Conservation (phyloP, 139 green algal species). For the Tetraselmis striata region DNA sequence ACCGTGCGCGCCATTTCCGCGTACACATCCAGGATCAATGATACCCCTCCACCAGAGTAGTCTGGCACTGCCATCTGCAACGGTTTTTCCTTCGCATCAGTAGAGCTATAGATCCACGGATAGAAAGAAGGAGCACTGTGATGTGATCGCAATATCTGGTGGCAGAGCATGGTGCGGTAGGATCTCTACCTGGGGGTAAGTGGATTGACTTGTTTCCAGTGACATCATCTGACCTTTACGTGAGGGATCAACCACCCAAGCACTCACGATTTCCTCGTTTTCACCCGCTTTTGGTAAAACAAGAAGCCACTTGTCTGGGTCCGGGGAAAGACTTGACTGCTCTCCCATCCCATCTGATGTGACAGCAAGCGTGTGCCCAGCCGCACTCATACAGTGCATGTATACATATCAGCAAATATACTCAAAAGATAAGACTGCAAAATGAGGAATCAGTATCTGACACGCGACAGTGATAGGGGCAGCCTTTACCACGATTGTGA, state of each 20-base stretch:
- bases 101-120: neutral
- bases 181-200: neutral
- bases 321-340: neutral
- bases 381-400: neutral
- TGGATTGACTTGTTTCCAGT: neutral
- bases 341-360: neutral
- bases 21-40: neutral
- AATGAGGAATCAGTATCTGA: neutral
- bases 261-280: too few relatives aligned
- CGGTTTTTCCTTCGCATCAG: too few relatives aligned
- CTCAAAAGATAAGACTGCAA: neutral
- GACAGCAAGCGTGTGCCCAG: neutral
- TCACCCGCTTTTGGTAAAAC: too few relatives aligned
- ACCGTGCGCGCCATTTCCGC: constrained; percentile 35
- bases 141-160: neutral
- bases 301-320: neutral
- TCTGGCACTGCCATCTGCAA: neutral
- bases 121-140: neutral
- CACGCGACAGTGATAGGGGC: too few relatives aligned
- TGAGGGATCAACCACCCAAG: neutral
- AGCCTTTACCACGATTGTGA: neutral
- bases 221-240: neutral
- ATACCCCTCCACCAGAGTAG: neutral
- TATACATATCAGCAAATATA: neutral
- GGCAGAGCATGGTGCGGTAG: neutral